Base-by-base conservation (phyloP, 345 rosid species). In the Corchorus olitorius region DNA sequence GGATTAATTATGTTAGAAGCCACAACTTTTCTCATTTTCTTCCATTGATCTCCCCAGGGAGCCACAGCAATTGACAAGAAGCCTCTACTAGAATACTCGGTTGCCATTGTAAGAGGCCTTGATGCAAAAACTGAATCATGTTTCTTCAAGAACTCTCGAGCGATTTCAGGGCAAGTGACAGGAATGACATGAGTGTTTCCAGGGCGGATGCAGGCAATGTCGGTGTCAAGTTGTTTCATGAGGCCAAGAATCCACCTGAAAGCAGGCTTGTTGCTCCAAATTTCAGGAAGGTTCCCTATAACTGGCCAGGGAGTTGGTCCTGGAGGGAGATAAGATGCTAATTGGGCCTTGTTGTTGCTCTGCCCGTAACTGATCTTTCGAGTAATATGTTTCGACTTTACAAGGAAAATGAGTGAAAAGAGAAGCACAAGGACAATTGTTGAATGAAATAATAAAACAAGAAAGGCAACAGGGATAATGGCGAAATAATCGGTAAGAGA, bases 151-250 rank as follows among this genome's bases (percentile, higher is more conserved):
- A 86, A 76, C 46, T 87, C 87, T 53, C 72, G 76, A 35, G 88
- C 83, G 3, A 87, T 78, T 54, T 81, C 75, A 4, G 84, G 84
- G 4, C 79, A 72, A 15, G 76, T 79, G 7, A 85, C 81, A 7
- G 72, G 5, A 76, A 85, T 78, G 37, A 79, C 76, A 27, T 73
- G 77, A 20, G 50, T 35, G n/a, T 79, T 82, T 4, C 80, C 89
- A 5, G 84, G 75, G 70, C 73, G 84, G 72, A 86, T 70, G 65
- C 89, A 84, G 6, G 87, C 86, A 27, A 84, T 87, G 5, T 79
- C 81, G 8, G 81, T 82, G 79, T 82, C 72, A 34, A 70, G 81
- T 71, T 82, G 73, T 50, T 82, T 82, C 84, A 82, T 78, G 49
- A 75, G 79, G 65, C 78, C 58, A 33, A 78, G 84, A 12, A 83